A percentile compares a stretch with the other conserved stretches of the same genome.
Evolutionary conservation across 1,284 basidiomycete genomes (phyloP).

Genomic region (Volvariella volvacea): DNA sequence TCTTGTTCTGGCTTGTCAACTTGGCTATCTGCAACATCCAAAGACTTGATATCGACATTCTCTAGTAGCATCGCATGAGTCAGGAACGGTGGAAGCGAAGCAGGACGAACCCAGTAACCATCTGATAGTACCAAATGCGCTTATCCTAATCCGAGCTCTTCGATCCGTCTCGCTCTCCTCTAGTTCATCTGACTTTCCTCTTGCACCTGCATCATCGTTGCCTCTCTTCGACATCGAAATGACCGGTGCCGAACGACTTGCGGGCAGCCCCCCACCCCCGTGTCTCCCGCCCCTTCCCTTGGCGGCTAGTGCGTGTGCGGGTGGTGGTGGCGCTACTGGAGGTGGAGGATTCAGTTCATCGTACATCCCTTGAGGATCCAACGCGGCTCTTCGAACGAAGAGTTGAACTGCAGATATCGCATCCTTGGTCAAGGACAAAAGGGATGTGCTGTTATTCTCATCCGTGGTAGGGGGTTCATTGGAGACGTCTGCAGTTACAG

Average conservation of each 20-base stretch:
- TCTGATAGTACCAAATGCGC: conserved; percentile 63
- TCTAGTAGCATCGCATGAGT: too few relatives aligned
- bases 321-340: conserved; percentile 25
- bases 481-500: conserved; percentile 7
- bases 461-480: background rate
- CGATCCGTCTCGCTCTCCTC: conserved; percentile 66
- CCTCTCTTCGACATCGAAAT: conserved; percentile 10
- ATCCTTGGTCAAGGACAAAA: conserved; percentile 26
- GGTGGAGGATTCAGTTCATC: conserved; percentile 62
- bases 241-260: conserved; percentile 14
- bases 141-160: conserved; percentile 63
- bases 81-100: conserved; percentile 1
- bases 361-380: conserved; percentile 66
- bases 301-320: conserved; percentile 11
- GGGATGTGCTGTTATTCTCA: conserved; percentile 1
- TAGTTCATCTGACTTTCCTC: conserved; percentile 43
- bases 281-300: conserved; percentile 29
- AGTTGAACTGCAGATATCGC: conserved; percentile 29
- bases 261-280: background rate
- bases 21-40: background rate
- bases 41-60: background rate
- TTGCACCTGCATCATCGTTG: conserved; percentile 18
- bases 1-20: conserved; percentile 11
- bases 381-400: conserved; percentile 49
- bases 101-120: conserved; percentile 54